Evolutionary conservation across 2,329 filamentous ascomycete genomes (phyloP).

Genomic region (Ciborinia camelliae): DNA sequence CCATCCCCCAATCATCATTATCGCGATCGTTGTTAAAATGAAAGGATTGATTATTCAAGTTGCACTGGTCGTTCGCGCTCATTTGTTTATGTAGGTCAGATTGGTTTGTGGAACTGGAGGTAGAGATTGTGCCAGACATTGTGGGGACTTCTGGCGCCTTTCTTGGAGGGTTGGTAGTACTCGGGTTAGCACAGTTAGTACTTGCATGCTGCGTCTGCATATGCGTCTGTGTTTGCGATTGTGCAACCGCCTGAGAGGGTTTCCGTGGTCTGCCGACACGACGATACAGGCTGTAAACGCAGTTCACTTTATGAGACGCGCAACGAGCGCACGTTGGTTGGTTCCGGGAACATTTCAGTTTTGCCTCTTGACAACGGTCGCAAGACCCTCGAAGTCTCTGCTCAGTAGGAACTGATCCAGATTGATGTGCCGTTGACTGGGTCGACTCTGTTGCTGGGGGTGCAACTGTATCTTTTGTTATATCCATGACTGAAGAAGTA

Average conservation of each 20-base stretch:
- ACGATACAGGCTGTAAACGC: neutral
- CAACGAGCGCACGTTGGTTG: neutral
- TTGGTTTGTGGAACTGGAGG: neutral
- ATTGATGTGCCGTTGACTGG: neutral
- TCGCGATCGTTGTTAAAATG: neutral
- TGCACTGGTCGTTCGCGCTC: neutral
- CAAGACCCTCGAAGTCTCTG: neutral
- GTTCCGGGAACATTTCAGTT: neutral
- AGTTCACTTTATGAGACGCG: neutral
- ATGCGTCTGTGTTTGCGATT: neutral
- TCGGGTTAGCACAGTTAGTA: neutral
- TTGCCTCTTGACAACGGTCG: neutral
- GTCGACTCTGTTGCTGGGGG: neutral
- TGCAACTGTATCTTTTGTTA: neutral
- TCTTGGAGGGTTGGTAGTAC: neutral
- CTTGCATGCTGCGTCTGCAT: neutral
- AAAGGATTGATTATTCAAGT: neutral
- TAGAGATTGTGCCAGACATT: neutral
- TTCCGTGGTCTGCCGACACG: neutral
- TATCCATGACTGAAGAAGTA: neutral
- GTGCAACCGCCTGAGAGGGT: neutral
- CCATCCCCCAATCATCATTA: neutral
- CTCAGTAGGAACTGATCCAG: neutral
- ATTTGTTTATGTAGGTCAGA: neutral
- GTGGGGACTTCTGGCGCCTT: neutral